Conservation (phyloP, 805 yeast genomes). For the Tetrapisispora iriomotensis region DNA sequence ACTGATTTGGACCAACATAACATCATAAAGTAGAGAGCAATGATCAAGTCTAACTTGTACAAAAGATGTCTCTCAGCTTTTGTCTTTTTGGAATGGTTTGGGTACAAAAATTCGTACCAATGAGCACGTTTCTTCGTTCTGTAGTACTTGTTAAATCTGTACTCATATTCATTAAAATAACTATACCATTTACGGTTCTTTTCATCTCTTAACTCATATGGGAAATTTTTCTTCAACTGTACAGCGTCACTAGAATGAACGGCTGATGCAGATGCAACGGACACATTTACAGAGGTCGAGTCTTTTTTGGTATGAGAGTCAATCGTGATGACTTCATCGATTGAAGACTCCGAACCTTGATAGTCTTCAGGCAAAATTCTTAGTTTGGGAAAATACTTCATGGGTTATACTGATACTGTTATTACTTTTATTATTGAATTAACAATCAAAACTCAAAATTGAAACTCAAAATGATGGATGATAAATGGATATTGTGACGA, state of each 20-base stretch:
- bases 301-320: not conserved
- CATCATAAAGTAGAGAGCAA: constrained; percentile 47
- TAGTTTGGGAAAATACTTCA: not conserved
- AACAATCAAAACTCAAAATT: no score
- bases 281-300: not conserved
- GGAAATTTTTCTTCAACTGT: constrained; percentile 18
- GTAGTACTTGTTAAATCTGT: constrained; percentile 31
- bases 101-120: constrained; percentile 29
- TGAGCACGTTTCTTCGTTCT: constrained; percentile 19
- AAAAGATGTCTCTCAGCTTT: constrained; percentile 38
- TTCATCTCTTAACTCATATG: constrained; percentile 34
- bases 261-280: not conserved
- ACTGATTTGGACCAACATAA: constrained; percentile 62
- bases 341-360: not conserved
- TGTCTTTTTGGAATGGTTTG: constrained; percentile 30
- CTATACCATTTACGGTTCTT: constrained; percentile 36
- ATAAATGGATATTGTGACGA: no score
- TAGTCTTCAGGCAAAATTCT: not conserved
- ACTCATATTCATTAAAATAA: constrained; percentile 44
- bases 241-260: not conserved
- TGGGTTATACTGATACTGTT: no score
- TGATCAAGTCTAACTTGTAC: constrained; percentile 44
- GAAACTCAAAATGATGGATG: no score
- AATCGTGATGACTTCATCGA: not conserved
- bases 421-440: no score